Base-by-base conservation (phyloP, 1,139 yeast species). In the Blastobotrys persicus region DNA sequence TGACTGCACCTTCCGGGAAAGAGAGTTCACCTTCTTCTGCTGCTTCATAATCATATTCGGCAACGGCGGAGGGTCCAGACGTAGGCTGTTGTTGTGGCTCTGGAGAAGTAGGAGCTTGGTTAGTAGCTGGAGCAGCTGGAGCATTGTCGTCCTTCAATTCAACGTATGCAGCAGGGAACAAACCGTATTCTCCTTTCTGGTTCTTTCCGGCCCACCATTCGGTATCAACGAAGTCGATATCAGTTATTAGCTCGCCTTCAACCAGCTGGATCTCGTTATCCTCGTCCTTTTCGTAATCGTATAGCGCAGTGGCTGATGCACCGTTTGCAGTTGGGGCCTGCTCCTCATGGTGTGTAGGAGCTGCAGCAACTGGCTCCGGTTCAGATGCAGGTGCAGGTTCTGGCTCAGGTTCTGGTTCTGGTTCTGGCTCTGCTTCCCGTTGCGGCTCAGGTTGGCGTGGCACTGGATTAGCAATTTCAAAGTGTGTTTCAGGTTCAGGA, bases 11-110 rank as follows among this genome's bases (percentile, higher is more conserved):
- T 64, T 88, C 96, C 31, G 73, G 78, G 67, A 88, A 88, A 1
- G 83, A 78, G 52, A 92, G 75, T 69, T 92, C 98, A 62, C 91
- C 92, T 55, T 85, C 95, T 67, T 91, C 97, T 33, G 83, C 83
- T 18, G 94, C 95, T 48, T 84, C 95, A 66, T 89, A 88, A 61
- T 86, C 94, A 66, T 81, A 88, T 59, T 83, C 87, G 1, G 96
- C 96, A 51, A 79, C 70, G 2, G 96, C 96, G 48, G 77, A 67
- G 20, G 80, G 78, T 1, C 74, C 74, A 11, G 62, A 35, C 20
- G 42, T 59, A 33, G 9, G 54, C 52, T 1, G 52, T 4, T 58
- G 59, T 32, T 65, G 58, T 31, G 65, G 67, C 20, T 59, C 55
- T 26, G 54, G 45, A 35, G 55, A 44, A 39, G 66, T 51, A 16